These are phyloP conservation scores for Citrus mangshanensis DNA, from an alignment of 345 rosid genomes.

Conservation along the genomic window DNA sequence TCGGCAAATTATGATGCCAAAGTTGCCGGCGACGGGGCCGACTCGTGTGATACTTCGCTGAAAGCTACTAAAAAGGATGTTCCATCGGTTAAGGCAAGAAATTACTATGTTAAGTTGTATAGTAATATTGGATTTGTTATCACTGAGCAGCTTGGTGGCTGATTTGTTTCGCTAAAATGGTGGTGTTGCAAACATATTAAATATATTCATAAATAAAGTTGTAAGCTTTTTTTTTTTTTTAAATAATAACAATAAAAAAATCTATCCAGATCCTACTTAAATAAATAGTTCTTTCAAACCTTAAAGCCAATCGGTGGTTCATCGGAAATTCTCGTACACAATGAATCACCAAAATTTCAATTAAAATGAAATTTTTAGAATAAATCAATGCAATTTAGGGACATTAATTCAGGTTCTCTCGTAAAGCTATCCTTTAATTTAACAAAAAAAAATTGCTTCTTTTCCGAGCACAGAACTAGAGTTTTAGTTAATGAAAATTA, in stretches of 20 bases:
- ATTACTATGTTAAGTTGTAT: background rate
- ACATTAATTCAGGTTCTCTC: too few relatives aligned
- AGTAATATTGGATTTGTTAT: conserved; percentile 7
- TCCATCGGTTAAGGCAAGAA: background rate
- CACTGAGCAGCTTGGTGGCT: background rate
- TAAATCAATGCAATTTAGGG: too few relatives aligned
- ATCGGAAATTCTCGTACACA: too few relatives aligned
- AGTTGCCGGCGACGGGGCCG: conserved; percentile 19
- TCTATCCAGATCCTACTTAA: too few relatives aligned
- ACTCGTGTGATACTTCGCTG: background rate
- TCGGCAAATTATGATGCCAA: conserved; percentile 16
- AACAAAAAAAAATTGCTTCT: background rate
- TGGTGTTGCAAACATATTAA: background rate
- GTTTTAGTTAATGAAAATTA: background rate
- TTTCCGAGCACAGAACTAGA: background rate
- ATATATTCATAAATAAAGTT: too few relatives aligned
- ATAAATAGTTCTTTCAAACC: too few relatives aligned
- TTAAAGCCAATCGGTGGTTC: too few relatives aligned
- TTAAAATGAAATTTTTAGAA: too few relatives aligned
- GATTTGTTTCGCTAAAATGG: background rate
- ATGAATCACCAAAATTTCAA: too few relatives aligned
- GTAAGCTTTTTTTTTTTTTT: too few relatives aligned
- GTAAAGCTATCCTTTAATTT: background rate
- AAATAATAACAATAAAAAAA: too few relatives aligned
- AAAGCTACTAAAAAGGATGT: background rate